phyloP scores from a whole-genome alignment of 2,329 filamentous ascomycete genomes.

The Podosphaera leucotricha region DNA sequence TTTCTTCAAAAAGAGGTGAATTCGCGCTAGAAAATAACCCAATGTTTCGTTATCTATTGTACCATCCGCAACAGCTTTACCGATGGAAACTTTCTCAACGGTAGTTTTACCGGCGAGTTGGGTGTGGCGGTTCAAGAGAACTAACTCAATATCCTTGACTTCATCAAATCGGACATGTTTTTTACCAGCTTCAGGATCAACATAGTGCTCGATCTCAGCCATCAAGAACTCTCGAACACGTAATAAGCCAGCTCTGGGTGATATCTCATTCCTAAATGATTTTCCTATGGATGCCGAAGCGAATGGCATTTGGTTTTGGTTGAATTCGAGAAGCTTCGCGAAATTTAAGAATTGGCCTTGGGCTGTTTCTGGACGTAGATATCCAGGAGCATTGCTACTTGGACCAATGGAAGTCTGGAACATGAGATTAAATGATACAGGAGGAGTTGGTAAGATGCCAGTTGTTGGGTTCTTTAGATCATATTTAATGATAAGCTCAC shows the following conservation, averaged over 20 bases:
- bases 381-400: slow-evolving; percentile 66
- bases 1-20: slow-evolving; percentile 71
- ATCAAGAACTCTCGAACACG: slow-evolving; percentile 94
- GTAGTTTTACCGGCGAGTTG: slow-evolving; percentile 72
- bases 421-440: slow-evolving; percentile 94
- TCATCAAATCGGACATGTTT: slow-evolving; percentile 76
- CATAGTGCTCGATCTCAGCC: slow-evolving; percentile 97
- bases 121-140: slow-evolving; percentile 61
- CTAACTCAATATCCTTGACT: slow-evolving; percentile 61
- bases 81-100: slow-evolving; percentile 50
- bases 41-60: slow-evolving; percentile 94
- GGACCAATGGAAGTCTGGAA: slow-evolving; percentile 91
- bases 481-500: slow-evolving; percentile 71
- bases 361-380: slow-evolving; percentile 79
- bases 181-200: slow-evolving; percentile 86
- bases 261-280: slow-evolving; percentile 96
- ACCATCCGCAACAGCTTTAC: slow-evolving; percentile 59
- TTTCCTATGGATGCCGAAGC: slow-evolving; percentile 94
- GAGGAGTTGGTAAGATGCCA: slow-evolving; percentile 50
- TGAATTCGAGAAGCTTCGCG: slow-evolving; percentile 86
- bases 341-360: slow-evolving; percentile 98
- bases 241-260: slow-evolving; percentile 69
- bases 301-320: slow-evolving; percentile 87
- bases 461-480: slow-evolving; percentile 75
- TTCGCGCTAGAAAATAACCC: slow-evolving; percentile 88